Evolutionary conservation across 805 yeast genomes (phyloP).

Genomic region (Geotrichum ghanense): DNA sequence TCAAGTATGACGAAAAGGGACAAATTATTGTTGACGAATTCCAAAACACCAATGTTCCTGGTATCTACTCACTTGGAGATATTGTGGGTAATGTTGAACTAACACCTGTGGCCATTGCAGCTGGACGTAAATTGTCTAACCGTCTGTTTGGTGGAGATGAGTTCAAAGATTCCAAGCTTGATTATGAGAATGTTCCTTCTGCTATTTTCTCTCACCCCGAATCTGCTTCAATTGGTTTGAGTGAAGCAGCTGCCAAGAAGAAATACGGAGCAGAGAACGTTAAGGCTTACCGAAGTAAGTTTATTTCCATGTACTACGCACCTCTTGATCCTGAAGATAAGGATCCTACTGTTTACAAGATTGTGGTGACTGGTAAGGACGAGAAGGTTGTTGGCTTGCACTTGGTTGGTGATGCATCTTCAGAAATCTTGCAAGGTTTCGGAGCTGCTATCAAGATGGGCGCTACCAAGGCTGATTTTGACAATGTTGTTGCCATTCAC

Average conservation of each 20-base stretch:
- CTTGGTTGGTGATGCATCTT: slow-evolving; percentile 78
- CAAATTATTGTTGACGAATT: slow-evolving; percentile 76
- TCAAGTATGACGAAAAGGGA: slow-evolving; percentile 46
- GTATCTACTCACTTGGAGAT: slow-evolving; percentile 84
- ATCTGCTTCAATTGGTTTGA: slow-evolving; percentile 85
- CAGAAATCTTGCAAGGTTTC: slow-evolving; percentile 95
- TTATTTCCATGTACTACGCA: slow-evolving; percentile 89
- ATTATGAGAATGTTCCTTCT: slow-evolving; percentile 78
- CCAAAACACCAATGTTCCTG: slow-evolving; percentile 65
- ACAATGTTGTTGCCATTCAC: slow-evolving; percentile 93
- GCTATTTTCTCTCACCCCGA: slow-evolving; percentile 99
- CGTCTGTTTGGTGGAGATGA: slow-evolving; percentile 75
- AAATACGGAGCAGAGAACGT: slow-evolving; percentile 71
- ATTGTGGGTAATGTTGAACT: slow-evolving; percentile 87
- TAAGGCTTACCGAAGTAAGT: slow-evolving; percentile 71
- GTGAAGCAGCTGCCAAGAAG: slow-evolving; percentile 65
- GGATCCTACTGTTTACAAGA: slow-evolving; percentile 78
- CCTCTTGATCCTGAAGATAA: slow-evolving; percentile 58
- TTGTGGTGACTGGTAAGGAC: slow-evolving; percentile 63
- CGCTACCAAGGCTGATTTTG: slow-evolving; percentile 93
- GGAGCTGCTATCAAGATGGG: slow-evolving; percentile 99
- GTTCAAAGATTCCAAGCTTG: slow-evolving; percentile 68
- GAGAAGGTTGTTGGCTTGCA: slow-evolving; percentile 96
- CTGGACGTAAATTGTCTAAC: slow-evolving; percentile 89
- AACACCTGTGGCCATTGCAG: slow-evolving; percentile 98